phyloP scores from a whole-genome alignment of 768 basidiomycete species.

The Multifurca ochricompacta region DNA sequence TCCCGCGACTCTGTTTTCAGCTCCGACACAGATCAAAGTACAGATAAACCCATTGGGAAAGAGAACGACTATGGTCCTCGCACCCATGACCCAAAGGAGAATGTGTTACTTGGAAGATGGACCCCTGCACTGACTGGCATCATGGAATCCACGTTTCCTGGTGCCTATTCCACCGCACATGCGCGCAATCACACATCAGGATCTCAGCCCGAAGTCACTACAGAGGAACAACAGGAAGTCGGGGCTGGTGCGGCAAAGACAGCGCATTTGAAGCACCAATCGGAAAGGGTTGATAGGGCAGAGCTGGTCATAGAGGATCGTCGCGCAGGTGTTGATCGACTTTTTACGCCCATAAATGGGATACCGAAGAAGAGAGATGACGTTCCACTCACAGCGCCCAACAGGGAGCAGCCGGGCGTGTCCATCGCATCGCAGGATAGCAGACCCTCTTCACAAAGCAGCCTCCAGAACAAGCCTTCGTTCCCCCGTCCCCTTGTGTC shows the following conservation, averaged over 20 bases:
- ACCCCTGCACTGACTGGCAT: background rate
- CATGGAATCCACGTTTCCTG: background rate
- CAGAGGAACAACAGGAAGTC: constrained; percentile 26
- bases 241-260: constrained; percentile 49
- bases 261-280: constrained; percentile 34
- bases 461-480: constrained; percentile 8
- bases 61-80: constrained; percentile 15
- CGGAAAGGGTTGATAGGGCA: constrained; percentile 53
- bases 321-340: constrained; percentile 7
- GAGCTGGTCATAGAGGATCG: constrained; percentile 47
- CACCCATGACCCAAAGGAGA: background rate
- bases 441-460: background rate
- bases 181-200: background rate
- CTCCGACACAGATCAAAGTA: constrained; percentile 35
- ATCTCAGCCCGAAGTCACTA: background rate
- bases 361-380: background rate
- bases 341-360: background rate
- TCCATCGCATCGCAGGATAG: constrained; percentile 21
- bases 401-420: constrained; percentile 30
- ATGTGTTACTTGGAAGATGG: constrained; percentile 24
- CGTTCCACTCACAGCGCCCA: constrained; percentile 29
- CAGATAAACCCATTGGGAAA: constrained; percentile 44
- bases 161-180: background rate
- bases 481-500: background rate
- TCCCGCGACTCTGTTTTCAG: constrained; percentile 66